Conservation (phyloP, 2,329 filamentous ascomycete genomes). For the Colletotrichum sp. region DNA sequence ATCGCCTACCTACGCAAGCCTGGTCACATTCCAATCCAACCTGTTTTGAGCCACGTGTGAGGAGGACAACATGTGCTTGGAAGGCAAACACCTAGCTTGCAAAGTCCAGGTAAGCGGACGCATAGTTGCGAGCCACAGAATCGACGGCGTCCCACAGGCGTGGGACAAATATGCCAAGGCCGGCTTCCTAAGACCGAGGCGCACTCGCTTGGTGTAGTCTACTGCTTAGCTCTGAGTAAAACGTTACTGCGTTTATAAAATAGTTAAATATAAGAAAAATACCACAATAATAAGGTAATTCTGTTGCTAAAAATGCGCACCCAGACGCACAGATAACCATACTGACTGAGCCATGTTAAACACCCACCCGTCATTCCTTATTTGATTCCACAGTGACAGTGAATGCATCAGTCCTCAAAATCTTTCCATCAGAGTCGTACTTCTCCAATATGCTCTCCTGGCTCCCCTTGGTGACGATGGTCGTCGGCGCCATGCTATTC, state of each 20-base stretch:
- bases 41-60: too few species aligned
- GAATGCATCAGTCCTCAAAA: not conserved
- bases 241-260: not conserved
- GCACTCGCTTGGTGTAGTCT: too few species aligned
- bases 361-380: not conserved
- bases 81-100: too few species aligned
- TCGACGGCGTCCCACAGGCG: too few species aligned
- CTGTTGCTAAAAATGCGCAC: not conserved
- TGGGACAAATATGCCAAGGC: too few species aligned
- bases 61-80: too few species aligned
- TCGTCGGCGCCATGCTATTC: not conserved
- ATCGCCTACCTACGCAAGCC: too few species aligned
- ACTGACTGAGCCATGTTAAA: not conserved
- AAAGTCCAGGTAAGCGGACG: too few species aligned
- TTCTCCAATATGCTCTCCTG: not conserved
- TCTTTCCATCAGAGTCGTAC: not conserved
- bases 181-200: too few species aligned
- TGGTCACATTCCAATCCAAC: too few species aligned
- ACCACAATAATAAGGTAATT: not conserved
- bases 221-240: too few species aligned
- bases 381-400: not conserved
- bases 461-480: not conserved
- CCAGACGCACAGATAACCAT: fast-evolving
- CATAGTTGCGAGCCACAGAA: too few species aligned
- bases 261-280: not conserved